Conservation (phyloP, 2,329 filamentous ascomycete genomes). For the Camillea tinctor region DNA sequence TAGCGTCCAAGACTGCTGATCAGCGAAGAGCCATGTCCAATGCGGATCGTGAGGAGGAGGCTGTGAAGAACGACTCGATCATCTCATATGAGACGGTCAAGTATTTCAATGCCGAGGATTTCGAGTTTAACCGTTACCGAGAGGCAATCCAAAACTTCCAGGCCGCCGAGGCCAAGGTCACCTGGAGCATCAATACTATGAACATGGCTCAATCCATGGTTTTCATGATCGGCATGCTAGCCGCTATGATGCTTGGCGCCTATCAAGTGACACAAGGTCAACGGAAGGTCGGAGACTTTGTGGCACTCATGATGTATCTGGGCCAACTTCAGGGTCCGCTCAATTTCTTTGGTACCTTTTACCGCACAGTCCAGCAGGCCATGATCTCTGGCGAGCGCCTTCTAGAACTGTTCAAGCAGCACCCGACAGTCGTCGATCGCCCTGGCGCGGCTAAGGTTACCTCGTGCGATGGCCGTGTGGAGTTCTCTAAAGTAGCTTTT, state of each 20-base stretch:
- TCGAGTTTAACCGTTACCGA: constrained; percentile 73
- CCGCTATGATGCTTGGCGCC: constrained; percentile 70
- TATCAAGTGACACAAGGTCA: constrained; percentile 71
- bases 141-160: constrained; percentile 71
- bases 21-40: constrained; percentile 94
- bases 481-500: constrained; percentile 87
- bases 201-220: constrained; percentile 79
- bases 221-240: constrained; percentile 73
- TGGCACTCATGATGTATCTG: constrained; percentile 72
- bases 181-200: constrained; percentile 74
- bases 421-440: constrained; percentile 83
- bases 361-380: constrained; percentile 90
- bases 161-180: constrained; percentile 71
- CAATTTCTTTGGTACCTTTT: constrained; percentile 93
- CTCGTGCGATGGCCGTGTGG: constrained; percentile 75
- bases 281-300: constrained; percentile 68
- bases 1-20: constrained; percentile 90
- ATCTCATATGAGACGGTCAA: constrained; percentile 97
- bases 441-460: constrained; percentile 62
- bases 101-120: constrained; percentile 82
- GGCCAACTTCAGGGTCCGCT: constrained; percentile 76
- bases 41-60: constrained; percentile 90
- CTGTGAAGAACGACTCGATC: constrained; percentile 97
- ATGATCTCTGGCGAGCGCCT: constrained; percentile 97
- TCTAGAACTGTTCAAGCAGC: constrained; percentile 93